Conservation (phyloP, 495 filamentous ascomycete genomes). For the Penicillium goetzii region DNA sequence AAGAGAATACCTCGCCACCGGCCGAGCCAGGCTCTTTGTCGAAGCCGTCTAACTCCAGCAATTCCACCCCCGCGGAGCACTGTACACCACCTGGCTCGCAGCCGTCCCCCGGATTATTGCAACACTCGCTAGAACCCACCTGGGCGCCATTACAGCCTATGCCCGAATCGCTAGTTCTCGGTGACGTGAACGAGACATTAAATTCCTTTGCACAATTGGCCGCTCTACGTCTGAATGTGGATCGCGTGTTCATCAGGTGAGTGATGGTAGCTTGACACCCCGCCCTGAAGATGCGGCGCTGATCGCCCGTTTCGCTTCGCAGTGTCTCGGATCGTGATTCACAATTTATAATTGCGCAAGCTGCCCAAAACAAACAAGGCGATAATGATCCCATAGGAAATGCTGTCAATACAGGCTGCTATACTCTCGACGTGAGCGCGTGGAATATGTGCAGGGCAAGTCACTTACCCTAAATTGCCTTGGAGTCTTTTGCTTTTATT, state of each 20-base stretch:
- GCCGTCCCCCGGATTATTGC: constrained; percentile 13
- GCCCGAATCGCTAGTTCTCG: constrained; percentile 32
- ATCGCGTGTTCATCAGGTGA: constrained; percentile 50
- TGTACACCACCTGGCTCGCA: constrained; percentile 12
- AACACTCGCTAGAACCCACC: constrained; percentile 10
- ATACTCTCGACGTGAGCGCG: constrained; percentile 39
- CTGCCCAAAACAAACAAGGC: constrained; percentile 47
- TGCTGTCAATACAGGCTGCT: constrained; percentile 47
- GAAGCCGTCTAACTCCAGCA: neutral
- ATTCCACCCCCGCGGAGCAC: neutral
- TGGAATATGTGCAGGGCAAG: constrained; percentile 51
- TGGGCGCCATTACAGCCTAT: constrained; percentile 13
- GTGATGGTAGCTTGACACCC: constrained; percentile 7
- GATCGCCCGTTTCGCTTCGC: neutral
- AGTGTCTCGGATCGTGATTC: constrained; percentile 61
- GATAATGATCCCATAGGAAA: constrained; percentile 13
- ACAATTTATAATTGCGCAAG: constrained; percentile 62
- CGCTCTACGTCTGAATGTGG: constrained; percentile 51
- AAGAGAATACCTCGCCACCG: constrained; percentile 14
- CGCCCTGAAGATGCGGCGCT: neutral
- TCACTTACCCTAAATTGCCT: neutral
- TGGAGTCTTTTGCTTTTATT: neutral
- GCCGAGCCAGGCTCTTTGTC: constrained; percentile 2
- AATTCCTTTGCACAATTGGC: constrained; percentile 54
- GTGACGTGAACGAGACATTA: constrained; percentile 58